Evolutionary conservation across 139 green algal species (phyloP).

Genomic region (Chara braunii): DNA sequence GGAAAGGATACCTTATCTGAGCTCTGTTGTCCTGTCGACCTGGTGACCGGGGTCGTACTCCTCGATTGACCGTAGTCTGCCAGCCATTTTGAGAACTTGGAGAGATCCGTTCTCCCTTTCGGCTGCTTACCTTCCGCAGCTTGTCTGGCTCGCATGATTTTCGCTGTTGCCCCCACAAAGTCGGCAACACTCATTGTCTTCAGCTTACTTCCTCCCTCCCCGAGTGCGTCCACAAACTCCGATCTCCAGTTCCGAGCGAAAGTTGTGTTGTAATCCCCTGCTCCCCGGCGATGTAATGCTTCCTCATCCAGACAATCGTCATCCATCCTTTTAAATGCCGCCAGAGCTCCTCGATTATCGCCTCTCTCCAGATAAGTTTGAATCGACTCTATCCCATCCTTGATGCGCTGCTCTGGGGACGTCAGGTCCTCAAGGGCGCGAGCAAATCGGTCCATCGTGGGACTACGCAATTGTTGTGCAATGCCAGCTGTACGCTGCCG

Average conservation of each 20-base stretch:
- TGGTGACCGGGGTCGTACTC: background rate
- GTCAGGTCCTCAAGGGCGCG: slow-evolving; percentile 21
- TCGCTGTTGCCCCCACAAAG: background rate
- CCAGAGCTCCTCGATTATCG: background rate
- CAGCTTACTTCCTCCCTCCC: background rate
- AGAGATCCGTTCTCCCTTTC: background rate
- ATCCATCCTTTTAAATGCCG: background rate
- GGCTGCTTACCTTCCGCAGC: background rate
- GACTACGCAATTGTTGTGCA: background rate
- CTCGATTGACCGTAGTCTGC: background rate
- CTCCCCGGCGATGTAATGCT: background rate
- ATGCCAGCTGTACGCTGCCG: background rate
- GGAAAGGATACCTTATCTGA: too few species aligned
- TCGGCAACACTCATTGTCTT: background rate
- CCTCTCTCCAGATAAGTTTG: background rate
- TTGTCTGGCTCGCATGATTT: background rate
- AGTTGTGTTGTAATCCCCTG: slow-evolving; percentile 14
- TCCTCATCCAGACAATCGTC: slow-evolving; percentile 8
- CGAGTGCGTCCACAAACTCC: background rate
- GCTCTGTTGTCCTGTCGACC: too few species aligned
- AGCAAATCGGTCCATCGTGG: background rate
- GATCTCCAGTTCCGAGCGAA: background rate
- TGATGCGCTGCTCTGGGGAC: slow-evolving; percentile 16
- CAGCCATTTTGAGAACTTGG: slow-evolving; percentile 19
- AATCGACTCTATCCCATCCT: slow-evolving; percentile 10